These are phyloP conservation scores for Lactarius sanguifluus DNA, from an alignment of 768 basidiomycete genomes.

Conservation along the genomic window DNA sequence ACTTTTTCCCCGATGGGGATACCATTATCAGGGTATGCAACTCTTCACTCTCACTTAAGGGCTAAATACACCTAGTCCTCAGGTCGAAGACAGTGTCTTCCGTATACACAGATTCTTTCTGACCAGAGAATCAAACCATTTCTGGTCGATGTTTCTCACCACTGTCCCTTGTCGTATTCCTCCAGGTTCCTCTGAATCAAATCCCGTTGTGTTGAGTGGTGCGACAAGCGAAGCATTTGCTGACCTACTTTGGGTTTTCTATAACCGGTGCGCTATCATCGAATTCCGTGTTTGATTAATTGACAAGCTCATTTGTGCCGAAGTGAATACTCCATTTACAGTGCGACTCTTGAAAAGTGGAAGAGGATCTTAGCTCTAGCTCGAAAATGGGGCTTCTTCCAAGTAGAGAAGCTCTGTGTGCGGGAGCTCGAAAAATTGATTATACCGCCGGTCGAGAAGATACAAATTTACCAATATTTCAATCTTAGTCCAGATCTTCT, in stretches of 20 bases:
- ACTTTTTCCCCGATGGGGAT: not conserved
- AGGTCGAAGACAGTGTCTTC: slow-evolving; percentile 61
- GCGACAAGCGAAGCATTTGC: slow-evolving; percentile 33
- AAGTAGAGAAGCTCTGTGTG: slow-evolving; percentile 51
- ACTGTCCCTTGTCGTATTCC: slow-evolving; percentile 29
- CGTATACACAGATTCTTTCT: slow-evolving; percentile 63
- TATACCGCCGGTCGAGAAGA: slow-evolving; percentile 51
- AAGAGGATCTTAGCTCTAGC: slow-evolving; percentile 52
- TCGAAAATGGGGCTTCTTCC: slow-evolving; percentile 52
- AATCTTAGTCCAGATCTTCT: slow-evolving; percentile 49
- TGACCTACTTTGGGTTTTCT: slow-evolving; percentile 36
- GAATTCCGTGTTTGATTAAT: slow-evolving; percentile 34
- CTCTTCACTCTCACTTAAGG: not conserved
- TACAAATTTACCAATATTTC: slow-evolving; percentile 55
- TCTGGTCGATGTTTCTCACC: slow-evolving; percentile 35
- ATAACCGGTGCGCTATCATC: slow-evolving; percentile 35
- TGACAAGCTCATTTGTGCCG: not conserved
- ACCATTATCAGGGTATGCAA: not conserved
- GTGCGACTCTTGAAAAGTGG: slow-evolving; percentile 52
- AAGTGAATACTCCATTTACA: slow-evolving; percentile 58
- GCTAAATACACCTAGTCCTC: not conserved
- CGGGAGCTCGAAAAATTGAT: slow-evolving; percentile 50
- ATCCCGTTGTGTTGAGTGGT: slow-evolving; percentile 35
- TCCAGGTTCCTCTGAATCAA: slow-evolving; percentile 34
- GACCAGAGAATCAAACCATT: slow-evolving; percentile 55